A percentile compares a stretch with the other conserved stretches of the same genome.
These are phyloP conservation scores for Alternaria postmessia DNA, from an alignment of 2,329 filamentous ascomycete species.

Conservation along the genomic window DNA sequence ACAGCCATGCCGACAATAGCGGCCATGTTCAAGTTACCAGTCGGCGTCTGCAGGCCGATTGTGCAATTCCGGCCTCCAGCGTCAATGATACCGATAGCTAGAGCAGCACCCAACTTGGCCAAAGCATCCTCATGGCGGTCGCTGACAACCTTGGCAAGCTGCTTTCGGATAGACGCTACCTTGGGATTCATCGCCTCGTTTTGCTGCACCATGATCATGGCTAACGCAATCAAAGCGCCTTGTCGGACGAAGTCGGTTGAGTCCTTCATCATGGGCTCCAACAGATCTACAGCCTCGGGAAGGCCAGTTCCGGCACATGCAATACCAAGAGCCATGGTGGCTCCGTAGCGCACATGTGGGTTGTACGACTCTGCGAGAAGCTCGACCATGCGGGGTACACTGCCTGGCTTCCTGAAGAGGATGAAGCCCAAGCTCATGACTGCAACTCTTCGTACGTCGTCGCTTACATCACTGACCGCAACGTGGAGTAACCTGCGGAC, in stretches of 20 bases:
- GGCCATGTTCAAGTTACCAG: constrained; percentile 97
- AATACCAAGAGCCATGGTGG: constrained; percentile 97
- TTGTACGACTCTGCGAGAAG: constrained; percentile 98
- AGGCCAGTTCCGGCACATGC: constrained; percentile 96
- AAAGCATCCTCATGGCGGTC: constrained; percentile 98
- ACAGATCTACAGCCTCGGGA: constrained; percentile 92
- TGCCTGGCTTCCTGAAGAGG: constrained; percentile 95
- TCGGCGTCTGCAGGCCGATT: constrained; percentile 96
- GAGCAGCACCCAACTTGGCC: constrained; percentile 96
- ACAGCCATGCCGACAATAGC: constrained; percentile 98
- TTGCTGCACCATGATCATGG: constrained; percentile 99
- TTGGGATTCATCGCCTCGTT: constrained; percentile 99
- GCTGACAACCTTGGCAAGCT: constrained; percentile 89
- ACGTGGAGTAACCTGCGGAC: constrained; percentile 94
- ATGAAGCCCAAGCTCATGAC: constrained; percentile 99
- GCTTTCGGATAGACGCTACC: constrained; percentile 88
- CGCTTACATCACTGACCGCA: constrained; percentile 96
- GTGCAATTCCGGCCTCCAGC: constrained; percentile 98
- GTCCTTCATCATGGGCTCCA: constrained; percentile 99
- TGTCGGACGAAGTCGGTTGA: constrained; percentile 98
- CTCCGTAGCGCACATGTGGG: constrained; percentile 96
- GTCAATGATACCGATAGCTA: constrained; percentile 96
- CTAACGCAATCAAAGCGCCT: constrained; percentile 88
- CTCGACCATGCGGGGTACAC: constrained; percentile 98
- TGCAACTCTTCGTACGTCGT: constrained; percentile 93